Base-by-base conservation (phyloP, 2,329 filamentous ascomycete genomes). In the Fusarium robinianum region DNA sequence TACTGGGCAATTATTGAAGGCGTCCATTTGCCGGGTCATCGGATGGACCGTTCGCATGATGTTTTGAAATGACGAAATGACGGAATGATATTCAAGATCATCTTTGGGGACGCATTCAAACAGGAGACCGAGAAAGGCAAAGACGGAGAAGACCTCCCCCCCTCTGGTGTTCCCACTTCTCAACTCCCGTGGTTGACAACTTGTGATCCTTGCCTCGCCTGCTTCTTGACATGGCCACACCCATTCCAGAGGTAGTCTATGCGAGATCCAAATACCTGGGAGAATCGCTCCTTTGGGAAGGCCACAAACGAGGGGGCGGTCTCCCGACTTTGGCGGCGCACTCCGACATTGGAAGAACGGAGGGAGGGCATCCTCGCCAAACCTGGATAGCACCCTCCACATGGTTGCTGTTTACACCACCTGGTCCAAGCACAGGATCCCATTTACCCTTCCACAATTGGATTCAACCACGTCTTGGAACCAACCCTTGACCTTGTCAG, bases 171-270 rank as follows among this genome's bases (percentile, higher is more conserved):
- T 40, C n/a, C 19, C 37, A 14, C 22, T 33, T 43, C 40, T 15
- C 15, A 41, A 30, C 39, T 54, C 31, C 41, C 29, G 36, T 53
- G 37, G 41, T 38, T 44, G 37, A 54, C 41, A 38, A 36, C 30
- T 51, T 51, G 36, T 37, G 18, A 55, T 48, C 47, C 51, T 41
- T 49, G 41, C n/a, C n/a, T n/a, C n/a, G n/a, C n/a, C n/a, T n/a
- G n/a, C n/a, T n/a, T 27, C 25, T 23, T 47, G 52, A 56, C 36
- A 33, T 56, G 49, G 51, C 47, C 31, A 44, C 39, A 53, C 45
- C 52, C 53, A 43, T n/a, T n/a, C 41, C 36, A 14, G 5, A 39
- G 23, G 18, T 8, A 16, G 21, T 10, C 27, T 26, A 37, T 47
- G 44, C 52, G 35, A 40, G 41, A 49, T 46, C 36, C n/a, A n/a